Conservation (phyloP, 2,329 filamentous ascomycete genomes). For the Neoascochyta sp. region DNA sequence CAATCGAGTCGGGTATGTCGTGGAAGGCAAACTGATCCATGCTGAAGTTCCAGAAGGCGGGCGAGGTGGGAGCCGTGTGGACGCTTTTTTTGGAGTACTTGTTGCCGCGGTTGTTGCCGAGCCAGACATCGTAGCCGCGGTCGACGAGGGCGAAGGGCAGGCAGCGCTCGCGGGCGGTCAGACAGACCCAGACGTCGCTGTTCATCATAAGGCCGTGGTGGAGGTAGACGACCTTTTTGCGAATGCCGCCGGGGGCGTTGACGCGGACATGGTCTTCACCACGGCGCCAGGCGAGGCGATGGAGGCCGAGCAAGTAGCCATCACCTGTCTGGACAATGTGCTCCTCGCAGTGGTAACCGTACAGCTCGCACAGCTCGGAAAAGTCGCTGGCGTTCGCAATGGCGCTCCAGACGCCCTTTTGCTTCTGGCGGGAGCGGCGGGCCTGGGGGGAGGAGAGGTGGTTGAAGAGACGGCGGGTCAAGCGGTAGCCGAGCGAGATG, state of each 20-base stretch:
- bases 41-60: slow-evolving; percentile 92
- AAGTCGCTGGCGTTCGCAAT: slow-evolving; percentile 89
- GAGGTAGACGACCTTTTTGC: slow-evolving; percentile 86
- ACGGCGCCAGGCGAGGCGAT: slow-evolving; percentile 77
- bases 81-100: slow-evolving; percentile 98
- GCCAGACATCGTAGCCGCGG: slow-evolving; percentile 91
- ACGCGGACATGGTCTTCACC: slow-evolving; percentile 77
- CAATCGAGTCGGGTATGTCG: slow-evolving; percentile 92
- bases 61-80: slow-evolving; percentile 67
- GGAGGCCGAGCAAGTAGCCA: slow-evolving; percentile 86
- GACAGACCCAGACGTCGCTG: slow-evolving; percentile 94
- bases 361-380: slow-evolving; percentile 85
- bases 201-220: slow-evolving; percentile 98
- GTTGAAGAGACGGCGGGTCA: slow-evolving; percentile 81
- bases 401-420: slow-evolving; percentile 69
- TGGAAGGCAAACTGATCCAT: slow-evolving; percentile 98
- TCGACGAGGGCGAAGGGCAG: slow-evolving; percentile 88
- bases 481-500: slow-evolving; percentile 75
- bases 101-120: slow-evolving; percentile 97
- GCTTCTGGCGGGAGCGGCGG: slow-evolving; percentile 63
- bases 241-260: slow-evolving; percentile 59
- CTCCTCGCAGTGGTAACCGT: slow-evolving; percentile 91
- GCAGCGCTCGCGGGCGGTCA: slow-evolving; percentile 80
- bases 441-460: slow-evolving; percentile 66
- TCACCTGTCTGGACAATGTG: slow-evolving; percentile 93